A percentile compares a stretch with the other conserved stretches of the same genome.
Conservation (phyloP, 768 basidiomycete species). For the Lentinus tigrinus region DNA sequence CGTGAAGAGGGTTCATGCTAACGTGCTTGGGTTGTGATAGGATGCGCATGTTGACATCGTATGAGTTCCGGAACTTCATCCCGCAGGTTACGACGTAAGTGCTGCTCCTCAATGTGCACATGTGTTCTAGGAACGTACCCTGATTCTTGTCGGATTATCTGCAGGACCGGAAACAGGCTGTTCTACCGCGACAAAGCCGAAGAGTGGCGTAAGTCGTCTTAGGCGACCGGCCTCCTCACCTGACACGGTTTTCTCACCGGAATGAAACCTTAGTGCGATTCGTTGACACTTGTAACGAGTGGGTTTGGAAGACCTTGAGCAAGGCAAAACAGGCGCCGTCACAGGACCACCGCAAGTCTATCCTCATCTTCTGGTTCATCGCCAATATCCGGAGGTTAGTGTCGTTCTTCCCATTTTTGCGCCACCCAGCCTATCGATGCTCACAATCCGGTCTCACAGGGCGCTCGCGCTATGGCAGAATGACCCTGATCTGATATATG, state of each 20-base stretch:
- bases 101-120: not conserved
- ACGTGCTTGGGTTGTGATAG: not conserved
- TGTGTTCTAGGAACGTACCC: not conserved
- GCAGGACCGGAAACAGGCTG: slow-evolving; percentile 4
- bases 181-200: slow-evolving; percentile 18
- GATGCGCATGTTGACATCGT: slow-evolving; percentile 10
- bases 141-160: not conserved
- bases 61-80: slow-evolving; percentile 15
- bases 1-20: not conserved
- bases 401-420: not conserved
- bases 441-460: not conserved
- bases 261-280: not conserved
- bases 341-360: slow-evolving; percentile 14
- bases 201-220: slow-evolving; percentile 5
- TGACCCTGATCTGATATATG: slow-evolving; percentile 1
- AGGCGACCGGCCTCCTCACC: too few relatives aligned
- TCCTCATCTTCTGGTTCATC: slow-evolving; percentile 13
- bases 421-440: not conserved
- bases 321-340: not conserved
- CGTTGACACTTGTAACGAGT: not conserved
- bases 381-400: slow-evolving; percentile 12
- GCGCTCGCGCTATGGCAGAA: slow-evolving; percentile 7
- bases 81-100: slow-evolving; percentile 17
- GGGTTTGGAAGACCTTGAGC: not conserved
- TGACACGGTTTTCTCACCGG: not conserved